Conservation (phyloP, 495 filamentous ascomycete genomes). For the Penicillium silybi region DNA sequence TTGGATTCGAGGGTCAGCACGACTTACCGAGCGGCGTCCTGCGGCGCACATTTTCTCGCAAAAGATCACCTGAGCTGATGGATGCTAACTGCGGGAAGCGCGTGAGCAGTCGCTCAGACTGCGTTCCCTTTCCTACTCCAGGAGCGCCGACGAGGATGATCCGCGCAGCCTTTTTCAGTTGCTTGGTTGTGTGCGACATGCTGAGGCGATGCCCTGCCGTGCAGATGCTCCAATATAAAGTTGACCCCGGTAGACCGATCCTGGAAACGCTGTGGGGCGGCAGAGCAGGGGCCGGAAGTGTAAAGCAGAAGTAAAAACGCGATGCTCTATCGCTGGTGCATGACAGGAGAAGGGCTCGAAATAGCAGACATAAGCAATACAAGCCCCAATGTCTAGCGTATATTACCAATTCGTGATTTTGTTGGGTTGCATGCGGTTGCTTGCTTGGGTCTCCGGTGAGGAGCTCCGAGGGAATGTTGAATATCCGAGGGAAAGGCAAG, state of each 20-base stretch:
- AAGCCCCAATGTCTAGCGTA: conserved; percentile 8
- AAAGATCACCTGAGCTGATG: conserved; percentile 89
- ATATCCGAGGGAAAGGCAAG: conserved; percentile 1
- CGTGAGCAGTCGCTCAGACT: conserved; percentile 80
- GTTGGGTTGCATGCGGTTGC: conserved; percentile 23
- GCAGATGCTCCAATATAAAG: conserved; percentile 5
- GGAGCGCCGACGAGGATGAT: conserved; percentile 96
- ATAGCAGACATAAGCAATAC: neutral
- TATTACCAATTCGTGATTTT: conserved; percentile 16
- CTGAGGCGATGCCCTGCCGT: neutral
- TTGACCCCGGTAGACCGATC: conserved; percentile 6
- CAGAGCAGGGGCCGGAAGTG: neutral
- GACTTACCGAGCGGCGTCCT: conserved; percentile 76
- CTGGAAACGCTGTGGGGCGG: conserved; percentile 7
- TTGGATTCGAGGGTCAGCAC: neutral
- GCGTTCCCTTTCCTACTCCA: conserved; percentile 88
- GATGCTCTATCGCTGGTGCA: conserved; percentile 7
- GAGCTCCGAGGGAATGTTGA: conserved; percentile 13
- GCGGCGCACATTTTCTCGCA: conserved; percentile 87
- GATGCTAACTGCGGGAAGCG: conserved; percentile 85
- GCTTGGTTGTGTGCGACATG: conserved; percentile 29
- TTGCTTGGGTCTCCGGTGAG: conserved; percentile 41
- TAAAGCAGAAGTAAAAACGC: neutral
- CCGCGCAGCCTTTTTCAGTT: conserved; percentile 77
- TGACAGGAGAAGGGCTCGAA: neutral